Base-by-base conservation (phyloP, 495 filamentous ascomycete genomes). In the Xylaria scruposa region DNA sequence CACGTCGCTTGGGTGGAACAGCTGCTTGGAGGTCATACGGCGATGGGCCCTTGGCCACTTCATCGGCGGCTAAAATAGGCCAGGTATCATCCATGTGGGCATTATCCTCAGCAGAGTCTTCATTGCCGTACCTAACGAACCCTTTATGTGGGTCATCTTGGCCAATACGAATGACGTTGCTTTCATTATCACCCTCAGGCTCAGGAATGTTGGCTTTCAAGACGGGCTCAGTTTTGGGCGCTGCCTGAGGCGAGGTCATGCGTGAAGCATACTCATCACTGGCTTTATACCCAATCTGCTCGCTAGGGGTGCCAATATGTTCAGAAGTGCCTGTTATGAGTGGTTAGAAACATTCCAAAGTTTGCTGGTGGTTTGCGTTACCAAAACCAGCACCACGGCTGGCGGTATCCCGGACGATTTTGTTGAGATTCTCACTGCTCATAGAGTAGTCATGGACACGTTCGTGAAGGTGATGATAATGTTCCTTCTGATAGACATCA, bases 11-110 rank as follows among this genome's bases (percentile, higher is more conserved):
- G 31, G 87, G 83, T 10, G 88, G 85, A 6, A 97, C 88, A 5
- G 94, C 95, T 1, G 88, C 85, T 36, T 78, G 92, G 82, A 76
- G 86, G 84, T 75, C 81, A 56, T 80, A 84, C 4, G 80, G 78
- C 19, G 83, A 85, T 0, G 88, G 87, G 54, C 93, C 90, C 77
- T 96, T 97, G 61, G 92, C 90, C 21, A 97, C 87, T 81, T 98
- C 95, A 77, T 99, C 96, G 2, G 94, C 89, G 24, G 96, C 97
- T 53, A 99, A 83, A 71, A 99, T 98, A 0, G 95, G 94, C n/a
- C 88, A 87, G 31, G 84, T 80, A 74, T 88, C 88, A 21, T 81
- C 85, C 67, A 79, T 79, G 68, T 93, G 89, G 3, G 88, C 85
- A 62, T 81, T 83, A 8, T 82, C 85, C 51, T 87, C 85, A 4